Evolutionary conservation across 2,329 filamentous ascomycete species (phyloP), one percentile per base, ranked within the genome.

Genomic region (Pleoardoris graminearum): DNA sequence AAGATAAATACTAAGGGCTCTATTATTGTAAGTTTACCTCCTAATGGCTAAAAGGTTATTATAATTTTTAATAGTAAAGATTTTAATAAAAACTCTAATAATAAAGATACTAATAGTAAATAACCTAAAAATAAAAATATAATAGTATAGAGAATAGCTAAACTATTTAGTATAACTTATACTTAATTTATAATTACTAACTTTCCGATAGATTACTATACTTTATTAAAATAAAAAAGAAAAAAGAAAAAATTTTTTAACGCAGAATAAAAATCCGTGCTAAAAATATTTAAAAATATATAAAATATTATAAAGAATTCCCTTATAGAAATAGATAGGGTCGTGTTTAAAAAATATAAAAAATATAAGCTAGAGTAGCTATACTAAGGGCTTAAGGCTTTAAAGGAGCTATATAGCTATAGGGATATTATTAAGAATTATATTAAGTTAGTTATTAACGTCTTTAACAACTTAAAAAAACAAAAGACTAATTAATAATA

Each of bases 131-230:
- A 19, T 16, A 16, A 39, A 39, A 16, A 39, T 39, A 39, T 16
- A 21, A 39, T 16, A 39, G 37, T 39, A 14, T 16, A 39, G 37
- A 39, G 19, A 22, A 39, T 16, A 39, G 37, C 37, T 22, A 39
- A 16, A 39, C 37, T 21, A 39, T 39, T 16, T 39, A 21, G 37
- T 39, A 39, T 16, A 16, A 39, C 37, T 39, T 21, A 16, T 39
- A 39, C 19, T 39, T 14, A 14, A 39, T 16, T 16, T 14, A 39
- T 16, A 16, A 21, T 22, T 14, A 39, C 37, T 39, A 21, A 22
- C 6, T 39, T 39, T 16, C 37, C 37, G 37, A 39, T 39, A 39
- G 37, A 39, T 39, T 39, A 39, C 37, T 39, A 39, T 16, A 22
- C 25, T 27, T 27, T 10, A 27, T 10, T 10, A 27, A 27, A 27